A percentile compares a stretch with the other conserved stretches of the same genome.
Conservation (phyloP, 1,284 basidiomycete species). For the Melampsora occidentalis region DNA sequence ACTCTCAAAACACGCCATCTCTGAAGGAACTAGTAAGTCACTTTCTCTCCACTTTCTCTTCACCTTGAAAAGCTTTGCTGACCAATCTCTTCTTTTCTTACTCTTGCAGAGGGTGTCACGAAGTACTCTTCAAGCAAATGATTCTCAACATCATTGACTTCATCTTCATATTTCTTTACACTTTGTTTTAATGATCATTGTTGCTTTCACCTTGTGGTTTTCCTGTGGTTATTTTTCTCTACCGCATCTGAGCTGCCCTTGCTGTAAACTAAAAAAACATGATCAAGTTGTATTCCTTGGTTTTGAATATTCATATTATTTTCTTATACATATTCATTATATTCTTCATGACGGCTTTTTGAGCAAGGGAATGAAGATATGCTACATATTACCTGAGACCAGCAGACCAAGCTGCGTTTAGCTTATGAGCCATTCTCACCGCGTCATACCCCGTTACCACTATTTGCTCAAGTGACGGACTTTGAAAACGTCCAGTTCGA, state of each 20-base stretch:
- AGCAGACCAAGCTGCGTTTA: too few species aligned
- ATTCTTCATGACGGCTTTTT: too few species aligned
- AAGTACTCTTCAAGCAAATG: constrained; percentile 61
- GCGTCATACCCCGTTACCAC: too few species aligned
- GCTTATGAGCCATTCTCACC: too few species aligned
- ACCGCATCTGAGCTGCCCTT: background rate
- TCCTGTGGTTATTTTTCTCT: background rate
- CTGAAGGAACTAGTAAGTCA: constrained; percentile 65
- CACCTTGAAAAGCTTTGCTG: background rate
- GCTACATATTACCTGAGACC: too few species aligned
- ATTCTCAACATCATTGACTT: constrained; percentile 41
- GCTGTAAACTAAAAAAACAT: too few species aligned
- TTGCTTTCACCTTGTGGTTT: background rate
- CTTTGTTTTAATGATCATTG: background rate
- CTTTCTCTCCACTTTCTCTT: constrained; percentile 54
- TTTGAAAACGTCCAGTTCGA: too few species aligned
- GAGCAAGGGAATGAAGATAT: too few species aligned
- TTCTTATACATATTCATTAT: too few species aligned
- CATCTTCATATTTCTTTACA: background rate
- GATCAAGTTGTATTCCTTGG: too few species aligned
- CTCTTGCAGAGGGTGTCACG: constrained; percentile 54
- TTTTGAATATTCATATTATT: too few species aligned
- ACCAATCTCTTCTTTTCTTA: background rate
- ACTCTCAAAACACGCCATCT: constrained; percentile 77
- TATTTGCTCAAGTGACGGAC: too few species aligned